These are phyloP conservation scores for Nannizziopsis arthrosporioides DNA, from an alignment of 2,329 filamentous ascomycete genomes.

Conservation along the genomic window DNA sequence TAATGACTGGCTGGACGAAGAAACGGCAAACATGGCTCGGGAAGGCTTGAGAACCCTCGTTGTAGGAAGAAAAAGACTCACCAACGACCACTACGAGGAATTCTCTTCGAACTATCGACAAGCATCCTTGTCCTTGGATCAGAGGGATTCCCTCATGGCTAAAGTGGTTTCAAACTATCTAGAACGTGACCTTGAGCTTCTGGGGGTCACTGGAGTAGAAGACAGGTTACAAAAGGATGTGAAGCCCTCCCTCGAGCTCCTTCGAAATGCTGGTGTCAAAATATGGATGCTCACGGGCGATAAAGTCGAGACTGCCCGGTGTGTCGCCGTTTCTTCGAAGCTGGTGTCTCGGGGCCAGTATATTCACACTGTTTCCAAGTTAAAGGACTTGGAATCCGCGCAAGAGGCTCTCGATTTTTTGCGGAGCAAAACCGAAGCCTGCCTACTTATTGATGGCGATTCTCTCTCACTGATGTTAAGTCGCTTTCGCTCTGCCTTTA, in stretches of 20 bases:
- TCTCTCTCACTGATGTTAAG: constrained; percentile 72
- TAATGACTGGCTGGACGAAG: constrained; percentile 98
- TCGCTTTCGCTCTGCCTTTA: constrained; percentile 73
- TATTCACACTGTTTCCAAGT: constrained; percentile 81
- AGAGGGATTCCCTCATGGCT: constrained; percentile 72
- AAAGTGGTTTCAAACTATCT: constrained; percentile 67
- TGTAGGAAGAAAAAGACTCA: constrained; percentile 81
- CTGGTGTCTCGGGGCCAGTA: constrained; percentile 87
- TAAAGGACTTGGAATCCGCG: constrained; percentile 71
- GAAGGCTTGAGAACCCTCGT: constrained; percentile 91
- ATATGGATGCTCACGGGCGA: constrained; percentile 99
- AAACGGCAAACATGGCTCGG: constrained; percentile 98
- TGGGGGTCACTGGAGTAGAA: constrained; percentile 96
- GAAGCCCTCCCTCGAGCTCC: constrained; percentile 84
- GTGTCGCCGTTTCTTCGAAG: constrained; percentile 89
- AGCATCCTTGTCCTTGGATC: constrained; percentile 66
- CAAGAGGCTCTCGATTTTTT: constrained; percentile 83
- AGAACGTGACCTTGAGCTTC: constrained; percentile 76
- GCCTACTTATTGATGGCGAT: constrained; percentile 88
- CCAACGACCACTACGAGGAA: constrained; percentile 63
- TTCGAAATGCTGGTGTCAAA: constrained; percentile 95
- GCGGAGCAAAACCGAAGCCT: constrained; percentile 71
- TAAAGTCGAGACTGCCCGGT: constrained; percentile 94
- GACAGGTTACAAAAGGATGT: constrained; percentile 94
- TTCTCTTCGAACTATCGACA: constrained; percentile 66